phyloP scores from a whole-genome alignment of 1,284 basidiomycete genomes.

The Omphalotus olearius region DNA sequence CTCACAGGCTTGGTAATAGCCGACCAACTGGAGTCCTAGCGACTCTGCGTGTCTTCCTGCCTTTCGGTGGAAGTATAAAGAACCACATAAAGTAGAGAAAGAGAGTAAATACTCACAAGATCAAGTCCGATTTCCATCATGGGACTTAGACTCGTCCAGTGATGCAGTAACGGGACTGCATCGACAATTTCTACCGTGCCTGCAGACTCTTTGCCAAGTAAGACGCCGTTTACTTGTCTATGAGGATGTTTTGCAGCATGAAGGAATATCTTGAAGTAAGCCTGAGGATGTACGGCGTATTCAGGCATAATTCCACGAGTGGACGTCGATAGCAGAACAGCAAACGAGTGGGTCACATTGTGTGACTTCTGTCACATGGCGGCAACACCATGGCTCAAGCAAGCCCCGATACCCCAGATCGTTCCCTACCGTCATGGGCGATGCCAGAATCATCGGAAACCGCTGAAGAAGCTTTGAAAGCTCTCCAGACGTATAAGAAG shows the following conservation, averaged over 20 bases:
- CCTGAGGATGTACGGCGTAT: constrained; percentile 48
- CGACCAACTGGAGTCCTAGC: constrained; percentile 47
- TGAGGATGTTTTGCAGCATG: constrained; percentile 75
- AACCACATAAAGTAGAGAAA: background rate
- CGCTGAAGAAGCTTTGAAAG: constrained; percentile 56
- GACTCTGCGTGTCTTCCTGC: constrained; percentile 52
- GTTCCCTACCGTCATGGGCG: constrained; percentile 41
- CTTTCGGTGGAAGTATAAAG: constrained; percentile 28
- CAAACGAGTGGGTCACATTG: no score
- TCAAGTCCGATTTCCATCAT: constrained; percentile 80
- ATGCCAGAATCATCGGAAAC: constrained; percentile 37
- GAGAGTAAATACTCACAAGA: constrained; percentile 41
- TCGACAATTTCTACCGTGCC: constrained; percentile 48
- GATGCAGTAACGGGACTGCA: constrained; percentile 70
- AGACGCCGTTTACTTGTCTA: constrained; percentile 61
- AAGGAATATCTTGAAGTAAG: constrained; percentile 64
- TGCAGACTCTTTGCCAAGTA: constrained; percentile 44
- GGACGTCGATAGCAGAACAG: no score
- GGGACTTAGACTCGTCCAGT: constrained; percentile 74
- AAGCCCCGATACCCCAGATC: constrained; percentile 22
- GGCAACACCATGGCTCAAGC: no score
- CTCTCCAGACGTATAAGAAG: constrained; percentile 80
- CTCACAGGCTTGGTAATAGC: constrained; percentile 72
- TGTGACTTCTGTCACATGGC: no score
- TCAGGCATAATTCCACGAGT: constrained; percentile 28